Evolutionary conservation across 176 grass and related monocot genomes (phyloP).

Genomic region (Triticum aestivum): IWGSC_CS_RefSeq_v2.1 NC_057806.1:624279805-624280304

Average conservation of each 20-base stretch:
- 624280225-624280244: background rate
- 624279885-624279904: background rate
- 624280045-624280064: background rate
- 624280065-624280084: background rate
- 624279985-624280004: background rate
- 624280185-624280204: background rate
- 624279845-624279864: too few species aligned
- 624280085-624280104: background rate
- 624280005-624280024: background rate
- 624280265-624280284: background rate
- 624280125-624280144: too few species aligned
- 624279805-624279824: background rate
- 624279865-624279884: too few species aligned
- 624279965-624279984: background rate
- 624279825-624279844: background rate
- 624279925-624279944: background rate
- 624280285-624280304: background rate
- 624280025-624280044: background rate
- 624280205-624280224: background rate
- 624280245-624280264: background rate
- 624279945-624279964: background rate
- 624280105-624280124: background rate
- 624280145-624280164: background rate
- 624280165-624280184: background rate
- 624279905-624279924: background rate